Evolutionary conservation across 2,329 filamentous ascomycete genomes (phyloP).

Genomic region (Fusarium coffeatum): DNA sequence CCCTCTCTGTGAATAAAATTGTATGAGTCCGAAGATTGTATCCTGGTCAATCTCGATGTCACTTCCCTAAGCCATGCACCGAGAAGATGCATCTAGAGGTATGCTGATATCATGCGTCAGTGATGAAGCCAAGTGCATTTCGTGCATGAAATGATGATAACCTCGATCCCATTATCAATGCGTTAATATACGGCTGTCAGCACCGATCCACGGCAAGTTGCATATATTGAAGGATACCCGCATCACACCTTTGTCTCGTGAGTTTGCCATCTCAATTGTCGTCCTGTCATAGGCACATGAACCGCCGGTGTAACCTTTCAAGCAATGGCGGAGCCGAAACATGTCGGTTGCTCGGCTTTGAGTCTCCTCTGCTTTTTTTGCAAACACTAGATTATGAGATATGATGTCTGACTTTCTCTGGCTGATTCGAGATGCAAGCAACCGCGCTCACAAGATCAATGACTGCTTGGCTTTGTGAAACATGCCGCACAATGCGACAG

Average conservation of each 20-base stretch:
- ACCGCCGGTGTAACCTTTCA: neutral
- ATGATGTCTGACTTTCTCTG: neutral
- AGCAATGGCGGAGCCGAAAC: constrained; percentile 2
- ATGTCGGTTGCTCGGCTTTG: neutral
- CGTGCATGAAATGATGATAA: neutral
- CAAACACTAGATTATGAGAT: neutral
- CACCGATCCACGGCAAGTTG: neutral
- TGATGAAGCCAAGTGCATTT: neutral
- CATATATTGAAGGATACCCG: constrained; percentile 2
- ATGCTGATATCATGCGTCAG: neutral
- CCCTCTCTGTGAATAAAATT: too few species aligned
- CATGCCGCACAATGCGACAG: neutral
- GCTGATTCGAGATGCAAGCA: constrained; percentile 10
- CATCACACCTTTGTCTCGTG: constrained; percentile 17
- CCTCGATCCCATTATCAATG: neutral
- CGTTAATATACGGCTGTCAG: neutral
- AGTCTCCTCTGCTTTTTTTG: neutral
- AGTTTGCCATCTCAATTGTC: constrained; percentile 2
- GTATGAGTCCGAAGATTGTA: too few species aligned
- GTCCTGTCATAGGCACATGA: neutral
- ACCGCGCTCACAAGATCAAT: constrained; percentile 19
- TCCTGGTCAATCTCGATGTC: neutral
- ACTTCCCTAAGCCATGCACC: neutral
- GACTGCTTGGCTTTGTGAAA: constrained; percentile 7
- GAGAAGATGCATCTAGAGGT: neutral